Percentiles rank a stretch among this genome's conserved stretches.
Evolutionary conservation across 441 rosid genomes (phyloP).

Genomic region (Erysimum cheiri): DNA sequence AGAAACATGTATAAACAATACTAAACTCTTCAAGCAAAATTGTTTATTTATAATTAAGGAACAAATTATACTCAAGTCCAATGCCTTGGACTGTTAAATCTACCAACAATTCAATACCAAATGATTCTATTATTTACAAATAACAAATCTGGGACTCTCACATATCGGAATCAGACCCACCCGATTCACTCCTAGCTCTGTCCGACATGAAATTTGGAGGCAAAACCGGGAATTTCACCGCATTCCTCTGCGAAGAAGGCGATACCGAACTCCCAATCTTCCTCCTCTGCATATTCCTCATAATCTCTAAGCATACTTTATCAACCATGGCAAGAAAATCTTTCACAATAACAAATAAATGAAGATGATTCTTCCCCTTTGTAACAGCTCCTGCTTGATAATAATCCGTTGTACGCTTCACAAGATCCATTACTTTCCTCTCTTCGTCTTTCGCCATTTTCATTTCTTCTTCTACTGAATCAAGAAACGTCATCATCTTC

Average conservation of each 20-base stretch:
- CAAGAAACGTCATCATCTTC: constrained; percentile 68
- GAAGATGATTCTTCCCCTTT: constrained; percentile 63
- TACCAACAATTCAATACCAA: constrained; percentile 32
- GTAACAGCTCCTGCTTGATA: constrained; percentile 71
- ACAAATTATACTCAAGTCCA: constrained; percentile 1
- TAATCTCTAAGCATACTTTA: constrained; percentile 71
- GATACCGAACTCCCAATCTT: constrained; percentile 26
- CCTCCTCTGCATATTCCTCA: constrained; percentile 67
- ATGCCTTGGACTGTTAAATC: constrained; percentile 1
- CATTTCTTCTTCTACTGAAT: constrained; percentile 63
- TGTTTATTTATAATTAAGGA: neutral
- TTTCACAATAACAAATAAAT: constrained; percentile 68
- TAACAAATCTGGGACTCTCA: constrained; percentile 45
- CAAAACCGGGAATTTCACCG: constrained; percentile 72
- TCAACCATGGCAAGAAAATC: constrained; percentile 89
- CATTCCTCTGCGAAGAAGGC: constrained; percentile 40
- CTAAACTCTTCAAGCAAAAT: neutral
- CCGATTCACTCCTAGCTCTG: constrained; percentile 38
- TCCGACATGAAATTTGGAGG: constrained; percentile 54
- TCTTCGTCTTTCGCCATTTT: constrained; percentile 57
- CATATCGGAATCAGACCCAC: constrained; percentile 65
- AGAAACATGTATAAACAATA: neutral
- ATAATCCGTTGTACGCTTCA: constrained; percentile 74
- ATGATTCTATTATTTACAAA: constrained; percentile 33
- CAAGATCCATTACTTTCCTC: constrained; percentile 63